A percentile compares a stretch with the other conserved stretches of the same genome.
Evolutionary conservation across 352 stramenopile genomes (phyloP).

Genomic region (Pythium myriotylum): DNA sequence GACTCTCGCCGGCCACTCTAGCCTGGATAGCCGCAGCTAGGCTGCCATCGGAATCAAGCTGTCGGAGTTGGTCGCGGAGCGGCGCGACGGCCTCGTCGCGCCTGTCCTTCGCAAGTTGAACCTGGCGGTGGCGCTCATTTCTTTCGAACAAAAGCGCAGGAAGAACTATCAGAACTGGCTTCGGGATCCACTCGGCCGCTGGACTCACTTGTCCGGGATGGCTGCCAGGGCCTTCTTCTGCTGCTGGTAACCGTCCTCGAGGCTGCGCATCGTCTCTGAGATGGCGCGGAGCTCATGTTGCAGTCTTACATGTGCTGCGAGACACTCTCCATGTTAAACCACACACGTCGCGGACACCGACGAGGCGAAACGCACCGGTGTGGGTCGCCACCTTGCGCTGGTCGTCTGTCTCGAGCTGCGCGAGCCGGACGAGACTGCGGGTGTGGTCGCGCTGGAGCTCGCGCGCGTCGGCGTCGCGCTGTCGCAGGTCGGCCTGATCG

Average conservation of each 20-base stretch:
- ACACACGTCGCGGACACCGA: constrained; percentile 3
- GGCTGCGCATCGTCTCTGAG: constrained; percentile 34
- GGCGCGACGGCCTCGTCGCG: constrained; percentile 30
- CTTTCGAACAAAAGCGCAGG: constrained; percentile 23
- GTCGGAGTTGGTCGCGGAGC: constrained; percentile 33
- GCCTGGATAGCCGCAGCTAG: constrained; percentile 11
- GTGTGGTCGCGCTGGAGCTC: constrained; percentile 40
- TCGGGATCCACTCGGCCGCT: not conserved
- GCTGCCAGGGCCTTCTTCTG: constrained; percentile 48
- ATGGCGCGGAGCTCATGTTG: constrained; percentile 41
- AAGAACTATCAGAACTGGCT: not conserved
- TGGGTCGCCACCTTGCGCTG: constrained; percentile 33
- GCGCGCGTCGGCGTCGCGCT: constrained; percentile 22
- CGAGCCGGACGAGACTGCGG: constrained; percentile 51
- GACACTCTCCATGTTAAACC: constrained; percentile 3
- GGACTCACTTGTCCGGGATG: constrained; percentile 56
- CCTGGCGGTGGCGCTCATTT: constrained; percentile 43
- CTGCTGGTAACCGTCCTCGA: constrained; percentile 44
- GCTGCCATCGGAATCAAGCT: constrained; percentile 28
- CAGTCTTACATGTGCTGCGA: constrained; percentile 34
- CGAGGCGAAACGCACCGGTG: constrained; percentile 32
- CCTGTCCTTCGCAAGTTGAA: constrained; percentile 43
- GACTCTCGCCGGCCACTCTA: constrained; percentile 12
- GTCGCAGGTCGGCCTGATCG: constrained; percentile 16
- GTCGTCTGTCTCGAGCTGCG: constrained; percentile 52